Conservation (phyloP, 345 rosid species). For the Nephelium lappaceum region DNA sequence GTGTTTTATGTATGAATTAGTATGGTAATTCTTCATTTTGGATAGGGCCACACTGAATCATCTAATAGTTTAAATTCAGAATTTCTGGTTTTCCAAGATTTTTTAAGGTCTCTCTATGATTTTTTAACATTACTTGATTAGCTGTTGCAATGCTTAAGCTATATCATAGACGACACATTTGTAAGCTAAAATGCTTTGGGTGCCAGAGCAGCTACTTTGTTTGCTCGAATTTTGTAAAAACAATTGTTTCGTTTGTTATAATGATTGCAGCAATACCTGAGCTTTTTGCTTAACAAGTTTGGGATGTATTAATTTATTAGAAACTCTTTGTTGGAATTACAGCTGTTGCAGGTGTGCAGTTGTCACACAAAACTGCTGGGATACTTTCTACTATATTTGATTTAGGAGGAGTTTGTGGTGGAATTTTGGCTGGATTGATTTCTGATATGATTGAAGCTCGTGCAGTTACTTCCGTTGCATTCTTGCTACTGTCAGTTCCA, state of each 20-base stretch:
- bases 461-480: conserved; percentile 68
- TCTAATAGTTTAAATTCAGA: not conserved
- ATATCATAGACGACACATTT: not conserved
- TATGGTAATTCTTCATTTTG: not conserved
- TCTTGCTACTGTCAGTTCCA: conserved; percentile 77
- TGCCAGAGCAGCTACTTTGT: not conserved
- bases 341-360: conserved; percentile 85
- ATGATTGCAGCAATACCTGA: not conserved
- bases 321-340: conserved; percentile 27
- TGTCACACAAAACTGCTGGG: conserved; percentile 85
- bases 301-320: conserved; percentile 3
- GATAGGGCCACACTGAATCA: not conserved
- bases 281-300: not conserved
- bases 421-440: conserved; percentile 70
- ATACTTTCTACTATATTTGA: conserved; percentile 82
- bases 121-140: not conserved
- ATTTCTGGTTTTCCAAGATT: not conserved
- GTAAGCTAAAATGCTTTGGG: conserved; percentile 5
- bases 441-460: conserved; percentile 84
- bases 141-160: not conserved
- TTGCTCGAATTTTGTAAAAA: not conserved
- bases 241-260: not conserved
- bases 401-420: conserved; percentile 85
- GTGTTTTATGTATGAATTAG: not conserved
- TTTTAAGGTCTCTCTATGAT: no score